phyloP scores from a whole-genome alignment of 306 rosid species.

The Astragalus membranaceus region DNA sequence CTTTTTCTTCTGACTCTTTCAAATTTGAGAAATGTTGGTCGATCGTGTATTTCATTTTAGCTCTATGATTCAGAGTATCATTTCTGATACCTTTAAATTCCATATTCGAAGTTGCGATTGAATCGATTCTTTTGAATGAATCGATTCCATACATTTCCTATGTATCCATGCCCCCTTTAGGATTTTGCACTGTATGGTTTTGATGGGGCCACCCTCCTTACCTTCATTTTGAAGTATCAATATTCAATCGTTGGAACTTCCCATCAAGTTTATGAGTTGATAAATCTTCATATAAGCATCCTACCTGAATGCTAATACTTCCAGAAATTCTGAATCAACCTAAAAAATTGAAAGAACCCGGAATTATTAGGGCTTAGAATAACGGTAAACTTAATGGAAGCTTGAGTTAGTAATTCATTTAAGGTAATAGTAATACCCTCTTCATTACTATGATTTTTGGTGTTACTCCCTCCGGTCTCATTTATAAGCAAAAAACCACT shows the following conservation, averaged over 20 bases:
- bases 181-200: background rate
- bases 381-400: background rate
- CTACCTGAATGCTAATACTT: slow-evolving; percentile 79
- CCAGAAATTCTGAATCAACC: slow-evolving; percentile 73
- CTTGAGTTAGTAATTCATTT: background rate
- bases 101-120: no score
- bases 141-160: no score
- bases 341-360: slow-evolving; percentile 36
- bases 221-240: background rate
- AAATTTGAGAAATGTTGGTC: no score
- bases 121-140: no score
- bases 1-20: no score
- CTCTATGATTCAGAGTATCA: no score
- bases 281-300: background rate
- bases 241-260: slow-evolving; percentile 14
- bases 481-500: no score
- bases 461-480: no score
- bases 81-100: no score
- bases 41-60: no score
- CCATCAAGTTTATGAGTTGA: background rate
- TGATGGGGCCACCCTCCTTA: background rate
- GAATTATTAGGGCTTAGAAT: slow-evolving; percentile 2
- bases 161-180: background rate
- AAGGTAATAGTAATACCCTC: background rate
- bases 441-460: no score